Evolutionary conservation across 306 rosid species (phyloP), one percentile per base, ranked within the genome.

Genomic region (Casuarina equisetifolia): DNA sequence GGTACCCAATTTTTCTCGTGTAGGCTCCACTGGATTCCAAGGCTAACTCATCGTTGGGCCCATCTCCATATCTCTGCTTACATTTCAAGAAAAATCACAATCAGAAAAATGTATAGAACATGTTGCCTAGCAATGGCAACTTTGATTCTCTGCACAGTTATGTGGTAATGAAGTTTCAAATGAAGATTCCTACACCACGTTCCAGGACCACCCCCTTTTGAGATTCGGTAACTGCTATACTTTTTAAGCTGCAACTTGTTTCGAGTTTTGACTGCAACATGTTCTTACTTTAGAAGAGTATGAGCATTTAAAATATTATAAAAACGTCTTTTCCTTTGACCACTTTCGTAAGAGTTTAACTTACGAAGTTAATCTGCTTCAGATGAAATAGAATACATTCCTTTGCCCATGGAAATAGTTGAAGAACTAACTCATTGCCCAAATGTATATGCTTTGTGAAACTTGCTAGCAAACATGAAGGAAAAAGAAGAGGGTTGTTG

Each of bases 61-160:
- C 92, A 72, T 85, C 92, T 84, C 91, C 93, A 72, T 77, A 77
- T 51, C 89, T 88, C 97, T 86, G 81, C 54, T 52, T 46, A 32
- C 43, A 44, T 32, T 48, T 70, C 50, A 55, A 6, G 36, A 48
- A 13, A 35, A 45, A n/a, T 44, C 61, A 7, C 12, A 3, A 66
- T 16, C 0, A 40, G 5, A 5, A 66, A 66, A 66, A 66, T 25
- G 32, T 25, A 5, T 6, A 40, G 35, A 66, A 40, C 3, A 66
- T 66, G 49, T 9, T 16, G 70, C 20, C 2, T 66, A 5, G 20
- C 17, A 51, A 51, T 6, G 19, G 63, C 15, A 6, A 5, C 63
- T 57, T n/a, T 2, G 63, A 36, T 25, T 57, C 10, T 57, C 5
- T 20, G 6, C 20, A 6, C 19, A 57, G 63, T 57, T 57, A 9